Base-by-base conservation (phyloP, 768 basidiomycete species). In the Boletus reticuloceps region DNA sequence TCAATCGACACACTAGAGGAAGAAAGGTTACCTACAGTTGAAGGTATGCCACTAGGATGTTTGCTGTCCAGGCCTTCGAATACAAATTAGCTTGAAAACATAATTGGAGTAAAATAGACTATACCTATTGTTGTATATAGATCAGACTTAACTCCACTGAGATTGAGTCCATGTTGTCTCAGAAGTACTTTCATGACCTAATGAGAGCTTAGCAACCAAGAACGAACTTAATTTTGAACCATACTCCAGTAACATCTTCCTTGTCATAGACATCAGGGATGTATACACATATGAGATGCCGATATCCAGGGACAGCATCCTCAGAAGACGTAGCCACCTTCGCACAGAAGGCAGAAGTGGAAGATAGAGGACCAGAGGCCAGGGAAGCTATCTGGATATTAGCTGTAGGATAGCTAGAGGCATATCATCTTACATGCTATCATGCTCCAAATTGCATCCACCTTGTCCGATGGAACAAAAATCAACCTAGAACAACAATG, bases 211-310 rank as follows among this genome's bases (percentile, higher is more conserved):
- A 64, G 47, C 5, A 38, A 44, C 16, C 38, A 31, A 39, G 19
- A 19, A 38, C 29, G 6, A 47, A 36, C 13, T 8, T 22, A 36
- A 5, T 38, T 8, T 38, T 38, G 47, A 31, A 27, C 22, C 70
- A 42, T 57, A 84, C 87, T 65, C 82, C 77, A 9, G 75, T 80
- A 5, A 86, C 83, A 39, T 72, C 74, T 32, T 72, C 74, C 64
- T 85, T 84, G 68, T 90, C 80, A 64, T 84, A 88, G 14, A 88
- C 82, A 65, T 91, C 73, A 5, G 88, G 86, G 19, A 90, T 65
- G 61, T 89, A 90, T 16, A 91, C 60, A 61, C 87, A 89, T 31
- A 91, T 81, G 27, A 89, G 69, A 63, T 89, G 88, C 59, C 82
- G 83, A 49, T 82, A 69, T 34, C 80, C 76, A 19, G 80, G 65